Evolutionary conservation across 116 monocot genomes (phyloP), one percentile per base, ranked within the genome.

Genomic region (Iris pallida): DNA sequence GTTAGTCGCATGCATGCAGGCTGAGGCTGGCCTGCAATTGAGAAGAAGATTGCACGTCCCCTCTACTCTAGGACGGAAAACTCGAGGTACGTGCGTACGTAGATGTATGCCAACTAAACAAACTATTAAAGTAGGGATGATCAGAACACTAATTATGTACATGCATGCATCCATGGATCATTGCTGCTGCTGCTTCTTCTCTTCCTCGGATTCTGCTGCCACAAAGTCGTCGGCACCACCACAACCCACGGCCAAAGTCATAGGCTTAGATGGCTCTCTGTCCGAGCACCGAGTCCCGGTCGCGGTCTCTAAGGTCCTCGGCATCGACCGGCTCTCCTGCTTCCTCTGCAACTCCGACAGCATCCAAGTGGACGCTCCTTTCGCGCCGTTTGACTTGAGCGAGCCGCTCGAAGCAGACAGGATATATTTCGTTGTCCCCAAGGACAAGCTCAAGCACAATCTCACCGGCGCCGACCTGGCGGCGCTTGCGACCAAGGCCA

Each of bases 301-400:
- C 5, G 45, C 16, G 5, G 63, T 15, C 7, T 11, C 63, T 2
- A 42, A 63, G 6, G 42, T 45, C 14, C 63, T 63, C 44, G 63
- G 63, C 63, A 44, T 42, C 42, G 44, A 63, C 44, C 63, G 4
- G 1, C 11, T 16, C 14, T 43, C 63, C n/a, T 15, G 42, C 44
- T 63, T 63, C 45, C 63, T 63, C 4, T 63, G 63, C 63, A 14
- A 63, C 63, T 42, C 63, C 42, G 63, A 63, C 44, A n/a, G 5
- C 16, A 41, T 63, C 43, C 44, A 5, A 6, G 42, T 12, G 13
- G 44, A 43, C n/a, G 12, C 5, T 7, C 16, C 0, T 45, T 16
- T 64, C 5, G 45, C 43, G 0, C 9, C 64, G 6, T 8, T 64
- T 46, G 16, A 0, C 16, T 12, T 15, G 5, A 6, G 47, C 16